phyloP scores from a whole-genome alignment of 2,329 filamentous ascomycete genomes.

The Coleophoma crateriformis region DNA sequence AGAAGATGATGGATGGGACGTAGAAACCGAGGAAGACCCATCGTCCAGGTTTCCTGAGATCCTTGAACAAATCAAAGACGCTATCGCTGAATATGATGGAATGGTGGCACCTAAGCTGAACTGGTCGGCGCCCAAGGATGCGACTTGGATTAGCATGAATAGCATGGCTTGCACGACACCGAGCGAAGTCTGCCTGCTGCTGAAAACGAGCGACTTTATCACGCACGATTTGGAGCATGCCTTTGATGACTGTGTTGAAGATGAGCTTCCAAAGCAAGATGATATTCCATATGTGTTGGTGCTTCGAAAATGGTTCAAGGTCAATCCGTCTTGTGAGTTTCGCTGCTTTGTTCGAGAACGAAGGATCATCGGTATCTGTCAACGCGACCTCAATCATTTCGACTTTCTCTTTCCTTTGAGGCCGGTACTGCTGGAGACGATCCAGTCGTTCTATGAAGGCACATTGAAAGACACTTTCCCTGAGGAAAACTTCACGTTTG shows the following conservation, averaged over 20 bases:
- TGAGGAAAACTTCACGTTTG: slow-evolving; percentile 80
- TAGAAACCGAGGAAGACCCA: slow-evolving; percentile 26
- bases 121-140: slow-evolving; percentile 96
- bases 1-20: slow-evolving; percentile 51
- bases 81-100: slow-evolving; percentile 77
- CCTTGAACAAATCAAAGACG: slow-evolving; percentile 70
- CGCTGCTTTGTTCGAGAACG: slow-evolving; percentile 88
- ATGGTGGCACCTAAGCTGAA: slow-evolving; percentile 90
- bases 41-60: slow-evolving; percentile 54
- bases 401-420: slow-evolving; percentile 67
- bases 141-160: slow-evolving; percentile 86
- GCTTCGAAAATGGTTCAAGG: slow-evolving; percentile 79
- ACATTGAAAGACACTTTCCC: slow-evolving; percentile 73
- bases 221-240: slow-evolving; percentile 92
- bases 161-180: slow-evolving; percentile 84
- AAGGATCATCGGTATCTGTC: slow-evolving; percentile 74
- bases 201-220: slow-evolving; percentile 93
- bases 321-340: slow-evolving; percentile 90
- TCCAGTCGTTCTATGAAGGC: slow-evolving; percentile 72
- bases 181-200: slow-evolving; percentile 87
- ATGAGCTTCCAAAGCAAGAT: slow-evolving; percentile 24
- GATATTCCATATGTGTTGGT: slow-evolving; percentile 54
- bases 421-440: slow-evolving; percentile 59
- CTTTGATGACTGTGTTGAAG: slow-evolving; percentile 64
- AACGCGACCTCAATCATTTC: slow-evolving; percentile 88